These are phyloP conservation scores for Coemansia sp. DNA, from an alignment of 192 early-diverging fungal genomes.

Conservation along the genomic window DNA sequence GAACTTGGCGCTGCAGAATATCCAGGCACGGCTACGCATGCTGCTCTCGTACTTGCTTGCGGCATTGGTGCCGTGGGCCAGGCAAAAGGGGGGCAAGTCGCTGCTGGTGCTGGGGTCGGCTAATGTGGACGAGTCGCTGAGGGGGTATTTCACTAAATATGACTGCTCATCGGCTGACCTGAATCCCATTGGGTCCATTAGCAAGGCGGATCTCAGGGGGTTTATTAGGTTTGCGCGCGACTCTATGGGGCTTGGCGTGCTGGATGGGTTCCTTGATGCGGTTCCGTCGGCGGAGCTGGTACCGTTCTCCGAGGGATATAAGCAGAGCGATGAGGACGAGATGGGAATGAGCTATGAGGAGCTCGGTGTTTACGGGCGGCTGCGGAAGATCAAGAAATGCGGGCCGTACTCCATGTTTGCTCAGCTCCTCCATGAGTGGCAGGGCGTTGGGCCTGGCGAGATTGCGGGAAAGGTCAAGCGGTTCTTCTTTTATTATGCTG, in stretches of 20 bases:
- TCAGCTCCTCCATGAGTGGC: slow-evolving; percentile 77
- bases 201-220: slow-evolving; percentile 80
- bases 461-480: slow-evolving; percentile 91
- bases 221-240: slow-evolving; percentile 74
- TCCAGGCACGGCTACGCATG: slow-evolving; percentile 95
- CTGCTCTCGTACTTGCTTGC: slow-evolving; percentile 93
- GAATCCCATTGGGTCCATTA: slow-evolving; percentile 95
- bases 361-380: slow-evolving; percentile 82
- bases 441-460: slow-evolving; percentile 42
- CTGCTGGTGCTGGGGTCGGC: slow-evolving; percentile 92
- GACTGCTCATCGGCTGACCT: slow-evolving; percentile 97
- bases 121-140: slow-evolving; percentile 96
- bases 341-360: slow-evolving; percentile 99
- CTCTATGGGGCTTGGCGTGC: slow-evolving; percentile 65
- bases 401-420: slow-evolving; percentile 96
- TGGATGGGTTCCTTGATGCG: slow-evolving; percentile 76
- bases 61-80: slow-evolving; percentile 89
- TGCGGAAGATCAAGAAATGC: slow-evolving; percentile 83
- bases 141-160: slow-evolving; percentile 98
- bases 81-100: slow-evolving; percentile 54
- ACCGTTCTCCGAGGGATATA: slow-evolving; percentile 77
- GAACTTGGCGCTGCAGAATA: slow-evolving; percentile 96
- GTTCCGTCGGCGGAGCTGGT: slow-evolving; percentile 96
- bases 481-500: slow-evolving; percentile 95
- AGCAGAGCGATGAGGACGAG: slow-evolving; percentile 90